Percentiles rank a stretch among this genome's conserved stretches.
phyloP scores from a whole-genome alignment of 208 protist species.

The Trypanosomatidae sp. region DNA sequence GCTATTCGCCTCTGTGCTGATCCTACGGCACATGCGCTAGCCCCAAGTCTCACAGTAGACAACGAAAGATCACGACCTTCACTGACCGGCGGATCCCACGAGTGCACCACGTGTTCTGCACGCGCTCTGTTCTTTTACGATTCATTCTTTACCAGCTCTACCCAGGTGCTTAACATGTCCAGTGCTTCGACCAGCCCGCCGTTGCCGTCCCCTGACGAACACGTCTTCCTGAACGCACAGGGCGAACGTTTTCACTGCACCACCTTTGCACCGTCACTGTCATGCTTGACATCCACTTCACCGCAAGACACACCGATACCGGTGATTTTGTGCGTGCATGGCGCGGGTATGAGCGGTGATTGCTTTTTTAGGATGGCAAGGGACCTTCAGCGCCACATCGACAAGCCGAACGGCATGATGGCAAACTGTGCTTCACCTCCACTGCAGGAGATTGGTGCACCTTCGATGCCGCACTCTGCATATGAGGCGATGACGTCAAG shows the following conservation, averaged over 20 bases:
- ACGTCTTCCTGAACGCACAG: conserved; percentile 38
- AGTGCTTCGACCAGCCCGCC: background rate
- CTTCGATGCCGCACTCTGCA: background rate
- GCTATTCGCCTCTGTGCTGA: too few species aligned
- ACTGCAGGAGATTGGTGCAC: background rate
- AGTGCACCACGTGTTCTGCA: background rate
- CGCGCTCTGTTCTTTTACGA: background rate
- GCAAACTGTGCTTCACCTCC: background rate
- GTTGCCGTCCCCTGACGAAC: conserved; percentile 16
- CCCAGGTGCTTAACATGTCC: background rate
- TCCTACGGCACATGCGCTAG: too few species aligned
- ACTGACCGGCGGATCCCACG: background rate
- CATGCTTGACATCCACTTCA: too few species aligned
- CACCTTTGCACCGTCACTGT: conserved; percentile 30
- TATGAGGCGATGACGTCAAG: background rate
- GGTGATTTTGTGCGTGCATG: conserved; percentile 90
- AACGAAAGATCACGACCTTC: background rate
- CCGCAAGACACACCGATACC: conserved; percentile 13
- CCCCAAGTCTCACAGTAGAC: background rate
- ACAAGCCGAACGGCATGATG: background rate
- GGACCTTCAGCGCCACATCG: conserved; percentile 25
- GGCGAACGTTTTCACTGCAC: conserved; percentile 57
- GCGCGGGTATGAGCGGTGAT: conserved; percentile 84
- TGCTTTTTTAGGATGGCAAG: conserved; percentile 62
- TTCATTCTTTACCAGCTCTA: background rate